phyloP scores from a whole-genome alignment of 345 rosid genomes.

The Dipteronia sinensis region DNA sequence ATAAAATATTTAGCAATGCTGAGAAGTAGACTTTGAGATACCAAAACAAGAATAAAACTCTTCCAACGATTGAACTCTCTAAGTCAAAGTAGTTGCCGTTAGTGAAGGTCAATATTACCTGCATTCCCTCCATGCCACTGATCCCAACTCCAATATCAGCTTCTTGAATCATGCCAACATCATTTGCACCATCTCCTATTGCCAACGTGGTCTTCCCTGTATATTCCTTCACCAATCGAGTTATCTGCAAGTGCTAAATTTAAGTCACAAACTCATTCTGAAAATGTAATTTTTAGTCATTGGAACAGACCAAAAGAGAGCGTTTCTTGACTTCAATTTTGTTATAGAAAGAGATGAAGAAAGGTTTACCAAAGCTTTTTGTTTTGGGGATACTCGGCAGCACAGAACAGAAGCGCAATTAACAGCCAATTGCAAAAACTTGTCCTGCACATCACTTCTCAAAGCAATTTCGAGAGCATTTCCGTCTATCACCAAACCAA shows the following conservation, averaged over 20 bases:
- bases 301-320: neutral
- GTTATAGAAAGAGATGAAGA: neutral
- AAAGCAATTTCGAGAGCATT: conserved; percentile 64
- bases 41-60: neutral
- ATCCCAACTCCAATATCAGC: conserved; percentile 91
- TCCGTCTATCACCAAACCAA: conserved; percentile 78
- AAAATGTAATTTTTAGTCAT: neutral
- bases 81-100: neutral
- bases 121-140: conserved; percentile 94
- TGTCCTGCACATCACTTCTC: conserved; percentile 54
- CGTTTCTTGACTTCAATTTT: no score
- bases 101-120: conserved; percentile 38
- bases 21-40: neutral
- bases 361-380: conserved; percentile 66
- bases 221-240: conserved; percentile 65
- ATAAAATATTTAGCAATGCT: conserved; percentile 1
- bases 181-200: conserved; percentile 88
- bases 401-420: conserved; percentile 85
- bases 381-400: conserved; percentile 87
- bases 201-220: conserved; percentile 76
- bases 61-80: neutral
- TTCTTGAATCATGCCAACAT: conserved; percentile 95
- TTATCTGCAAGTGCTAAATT: conserved; percentile 44
- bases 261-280: neutral
- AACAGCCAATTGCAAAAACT: conserved; percentile 69